A percentile compares a stretch with the other conserved stretches of the same genome.
These are phyloP conservation scores for Cyberlindnera sargentensis DNA, from an alignment of 805 yeast species.

Conservation along the genomic window DNA sequence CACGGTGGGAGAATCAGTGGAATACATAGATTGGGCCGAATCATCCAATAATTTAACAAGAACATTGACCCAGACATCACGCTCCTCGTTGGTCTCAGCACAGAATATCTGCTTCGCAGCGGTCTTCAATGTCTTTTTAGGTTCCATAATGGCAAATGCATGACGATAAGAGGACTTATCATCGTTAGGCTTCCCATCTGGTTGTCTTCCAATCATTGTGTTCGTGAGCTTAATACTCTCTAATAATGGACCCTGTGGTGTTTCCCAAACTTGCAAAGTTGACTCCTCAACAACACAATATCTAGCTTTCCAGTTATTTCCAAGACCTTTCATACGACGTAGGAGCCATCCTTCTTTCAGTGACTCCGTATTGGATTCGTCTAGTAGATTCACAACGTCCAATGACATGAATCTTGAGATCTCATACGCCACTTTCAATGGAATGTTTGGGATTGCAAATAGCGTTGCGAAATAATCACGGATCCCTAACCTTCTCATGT, in stretches of 20 bases:
- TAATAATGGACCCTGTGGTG: slow-evolving; percentile 43
- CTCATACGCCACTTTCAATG: slow-evolving; percentile 41
- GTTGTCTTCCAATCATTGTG: slow-evolving; percentile 51
- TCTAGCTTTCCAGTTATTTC: slow-evolving; percentile 58
- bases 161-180: slow-evolving; percentile 38
- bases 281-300: slow-evolving; percentile 64
- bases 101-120: slow-evolving; percentile 54
- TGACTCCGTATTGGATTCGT: slow-evolving; percentile 43
- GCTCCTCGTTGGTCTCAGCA: slow-evolving; percentile 71
- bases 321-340: slow-evolving; percentile 58
- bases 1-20: slow-evolving; percentile 3
- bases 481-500: slow-evolving; percentile 46
- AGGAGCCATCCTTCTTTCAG: slow-evolving; percentile 59
- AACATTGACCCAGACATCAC: slow-evolving; percentile 63
- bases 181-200: slow-evolving; percentile 21
- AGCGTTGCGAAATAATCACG: slow-evolving; percentile 54
- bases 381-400: slow-evolving; percentile 56
- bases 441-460: slow-evolving; percentile 50
- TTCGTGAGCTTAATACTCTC: slow-evolving; percentile 46
- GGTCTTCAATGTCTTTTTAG: slow-evolving; percentile 26
- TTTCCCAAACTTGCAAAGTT: slow-evolving; percentile 47
- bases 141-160: slow-evolving; percentile 50
- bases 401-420: slow-evolving; percentile 62
- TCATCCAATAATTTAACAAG: slow-evolving; percentile 29
- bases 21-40: slow-evolving; percentile 5